phyloP scores from a whole-genome alignment of 495 filamentous ascomycete genomes.

The Neurospora intermedia region DNA sequence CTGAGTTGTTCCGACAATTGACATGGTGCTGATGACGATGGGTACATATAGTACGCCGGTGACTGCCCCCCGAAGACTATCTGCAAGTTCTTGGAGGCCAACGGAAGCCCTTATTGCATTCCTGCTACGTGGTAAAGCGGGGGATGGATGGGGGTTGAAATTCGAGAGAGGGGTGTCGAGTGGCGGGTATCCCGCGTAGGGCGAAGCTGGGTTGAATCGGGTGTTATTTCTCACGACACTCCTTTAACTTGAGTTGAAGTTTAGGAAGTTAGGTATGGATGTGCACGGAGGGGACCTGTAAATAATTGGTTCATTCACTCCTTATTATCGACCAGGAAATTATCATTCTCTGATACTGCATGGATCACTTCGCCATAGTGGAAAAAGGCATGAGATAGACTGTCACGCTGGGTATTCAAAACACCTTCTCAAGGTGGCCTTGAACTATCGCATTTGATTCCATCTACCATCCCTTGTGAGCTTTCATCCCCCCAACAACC shows the following conservation, averaged over 20 bases:
- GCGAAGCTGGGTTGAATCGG: neutral
- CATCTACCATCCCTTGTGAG: neutral
- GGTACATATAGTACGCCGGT: slow-evolving; percentile 10
- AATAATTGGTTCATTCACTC: neutral
- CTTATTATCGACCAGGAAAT: neutral
- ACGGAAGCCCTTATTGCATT: slow-evolving; percentile 22
- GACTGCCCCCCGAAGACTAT: slow-evolving; percentile 9
- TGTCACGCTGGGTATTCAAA: neutral
- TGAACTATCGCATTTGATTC: neutral
- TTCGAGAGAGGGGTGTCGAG: neutral
- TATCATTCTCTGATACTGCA: neutral
- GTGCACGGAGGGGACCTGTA: neutral
- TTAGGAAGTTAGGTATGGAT: neutral
- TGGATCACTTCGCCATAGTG: neutral
- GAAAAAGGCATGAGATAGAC: neutral
- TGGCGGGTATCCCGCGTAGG: neutral
- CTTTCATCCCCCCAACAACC: neutral
- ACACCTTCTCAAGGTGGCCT: neutral
- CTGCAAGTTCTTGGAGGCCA: slow-evolving; percentile 16
- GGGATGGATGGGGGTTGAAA: neutral
- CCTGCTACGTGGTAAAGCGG: neutral
- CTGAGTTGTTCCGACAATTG: neutral
- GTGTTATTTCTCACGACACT: neutral
- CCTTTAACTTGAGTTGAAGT: neutral
- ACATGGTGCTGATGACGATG: neutral